Evolutionary conservation across 805 yeast species (phyloP).

Genomic region (Zygotorulaspora danielsina): DNA sequence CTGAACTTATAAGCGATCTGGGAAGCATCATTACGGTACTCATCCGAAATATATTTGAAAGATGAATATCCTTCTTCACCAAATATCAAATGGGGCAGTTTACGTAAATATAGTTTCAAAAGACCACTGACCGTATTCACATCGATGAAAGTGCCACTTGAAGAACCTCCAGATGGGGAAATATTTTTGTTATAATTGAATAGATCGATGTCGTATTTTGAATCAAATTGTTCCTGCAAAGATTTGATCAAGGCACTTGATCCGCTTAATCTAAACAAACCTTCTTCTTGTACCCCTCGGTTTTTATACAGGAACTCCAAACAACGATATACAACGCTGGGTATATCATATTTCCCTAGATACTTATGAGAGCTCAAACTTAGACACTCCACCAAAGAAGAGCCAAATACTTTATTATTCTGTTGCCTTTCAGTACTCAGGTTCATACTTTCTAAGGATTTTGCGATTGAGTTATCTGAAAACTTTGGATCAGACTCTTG

Average conservation of each 20-base stretch:
- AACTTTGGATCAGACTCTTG: constrained; percentile 13
- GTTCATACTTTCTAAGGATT: constrained; percentile 33
- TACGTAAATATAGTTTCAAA: constrained; percentile 75
- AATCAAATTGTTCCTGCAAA: constrained; percentile 66
- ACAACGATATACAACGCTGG: constrained; percentile 75
- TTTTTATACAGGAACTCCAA: constrained; percentile 59
- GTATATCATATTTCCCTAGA: constrained; percentile 42
- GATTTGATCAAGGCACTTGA: constrained; percentile 71
- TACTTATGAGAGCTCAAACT: constrained; percentile 46
- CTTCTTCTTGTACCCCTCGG: constrained; percentile 80
- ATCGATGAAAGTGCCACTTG: constrained; percentile 45
- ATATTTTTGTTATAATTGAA: constrained; percentile 33
- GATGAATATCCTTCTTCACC: constrained; percentile 47
- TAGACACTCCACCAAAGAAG: constrained; percentile 51
- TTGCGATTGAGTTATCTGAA: constrained; percentile 27
- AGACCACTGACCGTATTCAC: constrained; percentile 85
- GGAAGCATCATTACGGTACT: constrained; percentile 31
- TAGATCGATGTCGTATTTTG: constrained; percentile 63
- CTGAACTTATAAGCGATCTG: constrained; percentile 32
- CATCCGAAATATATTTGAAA: constrained; percentile 38
- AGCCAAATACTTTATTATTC: constrained; percentile 57
- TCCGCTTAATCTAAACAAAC: constrained; percentile 87
- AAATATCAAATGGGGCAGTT: constrained; percentile 64
- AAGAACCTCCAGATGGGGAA: constrained; percentile 21
- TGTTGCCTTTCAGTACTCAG: constrained; percentile 14